Evolutionary conservation across 805 yeast genomes (phyloP).

Genomic region (Blastobotrys attinorum): DNA sequence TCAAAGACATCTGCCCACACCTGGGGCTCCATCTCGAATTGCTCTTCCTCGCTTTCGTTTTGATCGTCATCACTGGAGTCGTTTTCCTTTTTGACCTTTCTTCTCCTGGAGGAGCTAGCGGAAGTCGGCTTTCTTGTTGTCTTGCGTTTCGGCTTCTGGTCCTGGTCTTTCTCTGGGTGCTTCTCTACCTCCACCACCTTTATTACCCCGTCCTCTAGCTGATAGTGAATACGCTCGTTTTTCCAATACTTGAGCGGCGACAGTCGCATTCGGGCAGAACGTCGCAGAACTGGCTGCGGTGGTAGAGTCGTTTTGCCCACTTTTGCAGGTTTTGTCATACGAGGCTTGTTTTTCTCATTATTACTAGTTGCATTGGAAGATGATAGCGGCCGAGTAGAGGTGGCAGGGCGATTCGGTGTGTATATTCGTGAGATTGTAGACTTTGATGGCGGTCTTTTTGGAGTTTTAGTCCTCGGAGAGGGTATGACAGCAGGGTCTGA

Average conservation of each 20-base stretch:
- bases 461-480: no score
- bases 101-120: neutral
- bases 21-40: constrained; percentile 1
- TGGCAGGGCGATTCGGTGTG: no score
- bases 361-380: no score
- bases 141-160: neutral
- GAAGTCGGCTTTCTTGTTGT: neutral
- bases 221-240: no score
- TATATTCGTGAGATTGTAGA: neutral
- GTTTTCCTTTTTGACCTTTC: neutral
- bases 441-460: neutral
- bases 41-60: constrained; percentile 6
- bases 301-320: neutral
- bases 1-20: constrained; percentile 37
- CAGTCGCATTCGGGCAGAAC: constrained; percentile 58
- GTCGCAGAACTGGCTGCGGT: constrained; percentile 29
- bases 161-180: no score
- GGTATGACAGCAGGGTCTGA: neutral
- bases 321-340: neutral
- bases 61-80: neutral
- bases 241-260: constrained; percentile 80
- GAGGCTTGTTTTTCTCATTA: neutral
- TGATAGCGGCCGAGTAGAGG: no score
- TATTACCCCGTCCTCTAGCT: no score
- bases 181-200: no score